Conservation (phyloP, 2,329 filamentous ascomycete species). For the Ascochyta clinopodiicola region DNA sequence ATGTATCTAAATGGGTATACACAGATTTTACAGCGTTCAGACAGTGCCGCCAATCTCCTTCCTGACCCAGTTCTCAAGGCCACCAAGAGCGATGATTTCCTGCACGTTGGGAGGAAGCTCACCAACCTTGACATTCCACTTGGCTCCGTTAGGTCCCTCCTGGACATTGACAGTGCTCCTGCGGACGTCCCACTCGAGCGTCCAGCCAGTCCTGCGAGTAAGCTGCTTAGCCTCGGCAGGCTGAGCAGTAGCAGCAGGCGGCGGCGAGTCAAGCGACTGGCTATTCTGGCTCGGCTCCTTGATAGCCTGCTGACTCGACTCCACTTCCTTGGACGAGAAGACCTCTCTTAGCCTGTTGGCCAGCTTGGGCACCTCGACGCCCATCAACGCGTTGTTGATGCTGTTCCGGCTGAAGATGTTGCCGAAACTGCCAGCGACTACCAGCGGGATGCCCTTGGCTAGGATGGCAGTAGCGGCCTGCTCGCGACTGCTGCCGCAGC, state of each 20-base stretch:
- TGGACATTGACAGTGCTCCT: constrained; percentile 73
- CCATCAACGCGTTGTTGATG: constrained; percentile 81
- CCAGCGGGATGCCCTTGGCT: constrained; percentile 79
- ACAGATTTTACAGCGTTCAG: constrained; percentile 22
- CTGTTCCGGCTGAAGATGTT: constrained; percentile 83
- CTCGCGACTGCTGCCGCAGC: constrained; percentile 80
- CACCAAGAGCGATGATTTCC: constrained; percentile 65
- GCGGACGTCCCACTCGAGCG: constrained; percentile 78
- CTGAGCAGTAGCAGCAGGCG: constrained; percentile 44
- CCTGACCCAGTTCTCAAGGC: constrained; percentile 84
- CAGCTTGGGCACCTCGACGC: constrained; percentile 72
- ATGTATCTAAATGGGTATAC: constrained; percentile 29
- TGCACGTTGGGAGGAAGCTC: constrained; percentile 87
- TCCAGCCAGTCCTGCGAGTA: constrained; percentile 83
- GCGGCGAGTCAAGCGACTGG: constrained; percentile 59
- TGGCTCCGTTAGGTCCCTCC: constrained; percentile 70
- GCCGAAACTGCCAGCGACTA: constrained; percentile 80
- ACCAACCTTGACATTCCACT: constrained; percentile 82
- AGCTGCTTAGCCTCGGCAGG: constrained; percentile 60
- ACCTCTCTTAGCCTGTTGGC: constrained; percentile 69
- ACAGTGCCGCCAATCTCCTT: constrained; percentile 61
- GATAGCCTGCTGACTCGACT: constrained; percentile 48
- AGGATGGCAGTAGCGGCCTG: constrained; percentile 88
- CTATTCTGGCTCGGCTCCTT: constrained; percentile 60
- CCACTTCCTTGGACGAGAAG: constrained; percentile 52